A percentile compares a stretch with the other conserved stretches of the same genome.
Evolutionary conservation across 2,329 filamentous ascomycete species (phyloP).

Genomic region (Emmonsiellopsis sp.): DNA sequence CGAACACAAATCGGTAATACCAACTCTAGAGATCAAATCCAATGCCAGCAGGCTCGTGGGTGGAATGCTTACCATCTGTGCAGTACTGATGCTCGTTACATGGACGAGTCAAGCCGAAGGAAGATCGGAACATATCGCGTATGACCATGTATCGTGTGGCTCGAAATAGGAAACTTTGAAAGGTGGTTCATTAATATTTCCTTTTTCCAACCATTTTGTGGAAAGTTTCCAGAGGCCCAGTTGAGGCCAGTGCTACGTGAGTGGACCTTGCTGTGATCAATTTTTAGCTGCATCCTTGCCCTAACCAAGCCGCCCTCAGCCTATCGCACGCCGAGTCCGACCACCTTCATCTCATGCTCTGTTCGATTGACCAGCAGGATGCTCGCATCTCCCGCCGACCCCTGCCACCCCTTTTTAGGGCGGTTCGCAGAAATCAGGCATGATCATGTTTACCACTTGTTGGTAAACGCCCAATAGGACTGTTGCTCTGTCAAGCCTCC

Average conservation of each 20-base stretch:
- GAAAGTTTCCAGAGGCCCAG: too few species aligned
- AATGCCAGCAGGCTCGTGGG: too few species aligned
- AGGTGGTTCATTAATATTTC: neutral
- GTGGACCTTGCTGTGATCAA: neutral
- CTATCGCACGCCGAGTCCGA: constrained; percentile 5
- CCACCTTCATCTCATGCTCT: constrained; percentile 1
- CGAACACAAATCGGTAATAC: too few species aligned
- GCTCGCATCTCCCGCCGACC: constrained; percentile 5
- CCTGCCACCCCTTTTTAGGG: constrained; percentile 3
- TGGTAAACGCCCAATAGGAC: constrained; percentile 5
- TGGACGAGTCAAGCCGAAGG: neutral
- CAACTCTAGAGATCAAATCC: too few species aligned
- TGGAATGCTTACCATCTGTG: too few species aligned
- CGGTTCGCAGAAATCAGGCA: constrained; percentile 11
- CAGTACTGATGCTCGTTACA: too few species aligned
- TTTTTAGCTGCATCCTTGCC: constrained; percentile 9
- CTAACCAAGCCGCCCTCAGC: neutral
- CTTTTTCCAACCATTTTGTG: neutral
- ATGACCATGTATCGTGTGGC: neutral
- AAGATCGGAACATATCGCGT: neutral
- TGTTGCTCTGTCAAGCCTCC: neutral
- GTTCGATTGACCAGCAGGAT: constrained; percentile 1
- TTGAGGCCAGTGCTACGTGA: neutral
- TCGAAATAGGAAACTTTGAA: neutral
- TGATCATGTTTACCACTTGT: constrained; percentile 2